phyloP scores from a whole-genome alignment of 2,329 filamentous ascomycete species.

The Colletotrichum cereale region DNA sequence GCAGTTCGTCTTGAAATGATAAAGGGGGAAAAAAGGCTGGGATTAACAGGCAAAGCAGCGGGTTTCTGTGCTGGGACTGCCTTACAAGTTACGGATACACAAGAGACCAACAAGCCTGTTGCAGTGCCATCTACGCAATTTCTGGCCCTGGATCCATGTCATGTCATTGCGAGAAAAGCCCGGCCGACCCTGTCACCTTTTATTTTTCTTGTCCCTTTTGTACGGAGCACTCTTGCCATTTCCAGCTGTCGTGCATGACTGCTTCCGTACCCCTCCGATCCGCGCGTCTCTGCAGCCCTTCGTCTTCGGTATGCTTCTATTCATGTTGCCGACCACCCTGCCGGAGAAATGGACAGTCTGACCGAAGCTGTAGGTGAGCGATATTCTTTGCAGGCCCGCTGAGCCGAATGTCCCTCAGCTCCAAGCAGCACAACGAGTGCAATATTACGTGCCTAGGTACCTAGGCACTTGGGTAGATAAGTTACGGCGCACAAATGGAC shows the following conservation, averaged over 20 bases:
- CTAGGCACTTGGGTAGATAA: not conserved
- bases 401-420: slow-evolving; percentile 20
- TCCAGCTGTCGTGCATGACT: slow-evolving; percentile 1
- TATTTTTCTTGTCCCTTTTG: not conserved
- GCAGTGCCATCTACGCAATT: slow-evolving; percentile 33
- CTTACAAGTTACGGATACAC: not conserved
- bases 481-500: not conserved
- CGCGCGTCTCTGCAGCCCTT: slow-evolving; percentile 9
- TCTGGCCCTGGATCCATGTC: slow-evolving; percentile 16
- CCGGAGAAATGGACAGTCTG: slow-evolving; percentile 10
- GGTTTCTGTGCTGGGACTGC: not conserved
- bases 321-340: not conserved
- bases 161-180: slow-evolving; percentile 19
- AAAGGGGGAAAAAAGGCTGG: not conserved
- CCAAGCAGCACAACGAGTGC: not conserved
- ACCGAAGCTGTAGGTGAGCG: slow-evolving; percentile 27
- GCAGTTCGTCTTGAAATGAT: not conserved
- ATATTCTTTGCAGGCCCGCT: slow-evolving; percentile 35
- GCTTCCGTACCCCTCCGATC: slow-evolving; percentile 7
- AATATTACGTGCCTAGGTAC: not conserved
- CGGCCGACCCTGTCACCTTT: slow-evolving; percentile 13
- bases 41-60: not conserved
- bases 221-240: not conserved
- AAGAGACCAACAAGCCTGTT: not conserved
- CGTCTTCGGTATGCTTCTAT: not conserved